phyloP scores from a whole-genome alignment of 345 rosid genomes.

The Mercurialis annua region DNA sequence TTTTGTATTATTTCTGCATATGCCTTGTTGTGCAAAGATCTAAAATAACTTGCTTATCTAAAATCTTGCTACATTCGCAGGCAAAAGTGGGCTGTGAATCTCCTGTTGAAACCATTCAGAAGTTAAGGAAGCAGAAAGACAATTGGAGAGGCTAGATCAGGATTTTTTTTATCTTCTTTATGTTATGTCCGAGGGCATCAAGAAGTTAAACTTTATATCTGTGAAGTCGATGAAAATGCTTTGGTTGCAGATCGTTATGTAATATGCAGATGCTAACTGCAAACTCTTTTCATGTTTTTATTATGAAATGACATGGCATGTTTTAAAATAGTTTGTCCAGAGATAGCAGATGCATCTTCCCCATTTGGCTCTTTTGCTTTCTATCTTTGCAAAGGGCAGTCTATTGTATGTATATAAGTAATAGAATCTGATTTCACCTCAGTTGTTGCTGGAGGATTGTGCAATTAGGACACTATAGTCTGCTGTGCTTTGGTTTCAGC shows the following conservation, averaged over 20 bases:
- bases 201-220: neutral
- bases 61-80: conserved; percentile 30
- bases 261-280: neutral
- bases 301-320: neutral
- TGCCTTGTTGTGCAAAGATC: neutral
- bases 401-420: neutral
- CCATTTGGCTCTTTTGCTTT: too few species aligned
- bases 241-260: neutral
- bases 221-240: neutral
- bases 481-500: neutral
- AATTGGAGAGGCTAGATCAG: conserved; percentile 62
- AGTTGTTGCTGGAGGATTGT: neutral
- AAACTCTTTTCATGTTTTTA: neutral
- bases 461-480: neutral
- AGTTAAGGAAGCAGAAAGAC: conserved; percentile 61
- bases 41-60: neutral
- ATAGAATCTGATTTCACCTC: neutral
- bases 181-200: neutral
- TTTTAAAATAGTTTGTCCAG: neutral
- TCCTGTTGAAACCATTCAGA: conserved; percentile 62
- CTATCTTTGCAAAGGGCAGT: neutral
- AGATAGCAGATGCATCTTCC: too few species aligned
- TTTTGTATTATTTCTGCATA: neutral
- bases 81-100: conserved; percentile 53
- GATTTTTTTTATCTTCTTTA: neutral